Evolutionary conservation across 202 grass and related monocot species (phyloP), one percentile per base, ranked within the genome.

Genomic region (Eragrostis tef): DNA sequence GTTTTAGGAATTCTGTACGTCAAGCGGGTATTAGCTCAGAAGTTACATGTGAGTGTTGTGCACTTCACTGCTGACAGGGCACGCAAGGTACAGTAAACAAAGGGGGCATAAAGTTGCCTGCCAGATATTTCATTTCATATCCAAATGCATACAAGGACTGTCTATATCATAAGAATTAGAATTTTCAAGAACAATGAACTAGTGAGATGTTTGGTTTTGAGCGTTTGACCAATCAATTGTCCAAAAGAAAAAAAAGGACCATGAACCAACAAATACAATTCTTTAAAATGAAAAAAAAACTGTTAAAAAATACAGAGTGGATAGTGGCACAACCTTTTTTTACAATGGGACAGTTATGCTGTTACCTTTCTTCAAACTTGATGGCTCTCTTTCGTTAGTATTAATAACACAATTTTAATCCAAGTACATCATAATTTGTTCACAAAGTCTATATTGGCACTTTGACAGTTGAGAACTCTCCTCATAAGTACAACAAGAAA

Each of bases 361-460:
- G 29, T 31, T 2, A 31, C 3, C 34, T 39, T 39, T 5, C 34
- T 39, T 39, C 34, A 39, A 39, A 39, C 3, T 39, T 39, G 34
- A 39, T 39, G 34, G 15, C 36, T 34, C 25, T 8, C 16, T 63
- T 15, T 15, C 54, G 51, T 26, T 44, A 45, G 59, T 45, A 51
- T 16, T n/a, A 24, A 29, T 59, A 22, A 42, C 36, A 85, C 62
- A 62, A 8, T 20, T 71, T 57, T 7, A 48, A 50, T 70, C 12
- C 14, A 29, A 39, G 3, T 29, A 63, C 45, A 71, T 71, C 19
- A 39, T 39, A 39, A 51, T 36, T 21, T 50, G 6, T 42, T 41
- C 21, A 1, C 11, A 4, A 74, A 41, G 31, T 78, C 71, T 70
- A 70, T 29, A 81, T 19, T 48, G 36, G 31, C 10, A 75, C 48